Evolutionary conservation across 2,329 filamentous ascomycete genomes (phyloP).

Genomic region (Beauveria pseudobassiana): DNA sequence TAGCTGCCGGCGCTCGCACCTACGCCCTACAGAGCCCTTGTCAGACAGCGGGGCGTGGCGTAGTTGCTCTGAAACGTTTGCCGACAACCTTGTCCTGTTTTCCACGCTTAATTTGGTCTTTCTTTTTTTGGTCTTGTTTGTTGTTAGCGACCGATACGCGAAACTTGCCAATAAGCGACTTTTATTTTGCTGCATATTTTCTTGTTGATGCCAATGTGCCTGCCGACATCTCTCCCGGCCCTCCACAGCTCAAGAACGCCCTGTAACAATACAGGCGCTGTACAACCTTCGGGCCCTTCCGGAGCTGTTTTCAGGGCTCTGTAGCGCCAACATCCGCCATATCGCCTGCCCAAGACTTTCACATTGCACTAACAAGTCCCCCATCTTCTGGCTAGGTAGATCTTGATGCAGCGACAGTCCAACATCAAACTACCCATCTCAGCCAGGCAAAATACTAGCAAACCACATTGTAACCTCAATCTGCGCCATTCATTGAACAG

Average conservation of each 20-base stretch:
- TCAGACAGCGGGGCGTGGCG: background rate
- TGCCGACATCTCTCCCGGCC: too few relatives aligned
- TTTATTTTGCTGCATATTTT: too few relatives aligned
- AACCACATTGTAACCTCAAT: background rate
- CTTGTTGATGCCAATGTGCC: too few relatives aligned
- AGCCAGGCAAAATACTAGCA: background rate
- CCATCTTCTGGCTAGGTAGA: too few relatives aligned
- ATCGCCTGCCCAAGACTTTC: background rate
- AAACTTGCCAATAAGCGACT: background rate
- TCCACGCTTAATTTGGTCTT: too few relatives aligned
- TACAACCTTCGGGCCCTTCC: background rate
- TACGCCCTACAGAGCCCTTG: background rate
- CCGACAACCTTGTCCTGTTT: too few relatives aligned
- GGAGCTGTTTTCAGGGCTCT: background rate
- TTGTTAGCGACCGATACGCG: too few relatives aligned
- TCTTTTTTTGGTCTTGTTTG: too few relatives aligned
- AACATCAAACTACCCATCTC: background rate
- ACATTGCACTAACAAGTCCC: background rate
- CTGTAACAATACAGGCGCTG: background rate
- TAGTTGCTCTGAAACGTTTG: background rate
- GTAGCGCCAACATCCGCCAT: background rate
- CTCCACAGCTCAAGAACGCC: background rate
- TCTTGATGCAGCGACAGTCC: background rate
- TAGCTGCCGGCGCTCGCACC: constrained; percentile 6
- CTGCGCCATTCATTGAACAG: background rate